These are phyloP conservation scores for Grosmannia penicillata DNA, from an alignment of 2,329 filamentous ascomycete genomes.

Conservation along the genomic window DNA sequence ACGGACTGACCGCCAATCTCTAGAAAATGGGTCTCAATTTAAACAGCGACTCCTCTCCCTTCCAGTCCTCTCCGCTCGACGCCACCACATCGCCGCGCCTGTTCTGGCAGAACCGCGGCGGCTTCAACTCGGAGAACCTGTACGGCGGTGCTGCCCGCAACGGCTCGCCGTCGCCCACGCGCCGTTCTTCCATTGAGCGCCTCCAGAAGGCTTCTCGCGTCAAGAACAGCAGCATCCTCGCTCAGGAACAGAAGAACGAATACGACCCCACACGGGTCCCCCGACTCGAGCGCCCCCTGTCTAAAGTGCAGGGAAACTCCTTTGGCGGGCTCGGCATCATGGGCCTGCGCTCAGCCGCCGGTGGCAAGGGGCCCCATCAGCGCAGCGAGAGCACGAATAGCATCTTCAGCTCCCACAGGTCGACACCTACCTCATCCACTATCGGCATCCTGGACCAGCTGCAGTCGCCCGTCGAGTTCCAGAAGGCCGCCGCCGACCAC, in stretches of 20 bases:
- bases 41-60: constrained; percentile 64
- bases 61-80: constrained; percentile 68
- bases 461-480: neutral
- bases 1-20: neutral
- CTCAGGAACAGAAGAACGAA: constrained; percentile 79
- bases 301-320: constrained; percentile 60
- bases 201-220: constrained; percentile 89
- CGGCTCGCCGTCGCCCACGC: constrained; percentile 54
- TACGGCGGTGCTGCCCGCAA: constrained; percentile 43
- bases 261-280: constrained; percentile 74
- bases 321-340: constrained; percentile 44
- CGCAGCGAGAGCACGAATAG: constrained; percentile 44
- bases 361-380: constrained; percentile 28
- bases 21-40: constrained; percentile 57
- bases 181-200: constrained; percentile 86
- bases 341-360: constrained; percentile 36
- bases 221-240: constrained; percentile 96
- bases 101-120: constrained; percentile 70
- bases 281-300: constrained; percentile 67
- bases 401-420: constrained; percentile 38
- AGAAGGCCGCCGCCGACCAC: constrained; percentile 13
- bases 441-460: constrained; percentile 18
- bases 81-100: constrained; percentile 59
- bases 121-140: constrained; percentile 60
- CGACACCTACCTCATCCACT: constrained; percentile 28